A percentile compares a stretch with the other conserved stretches of the same genome.
Evolutionary conservation across 208 protist species (phyloP).

Genomic region (Trypanosoma congolense): DNA sequence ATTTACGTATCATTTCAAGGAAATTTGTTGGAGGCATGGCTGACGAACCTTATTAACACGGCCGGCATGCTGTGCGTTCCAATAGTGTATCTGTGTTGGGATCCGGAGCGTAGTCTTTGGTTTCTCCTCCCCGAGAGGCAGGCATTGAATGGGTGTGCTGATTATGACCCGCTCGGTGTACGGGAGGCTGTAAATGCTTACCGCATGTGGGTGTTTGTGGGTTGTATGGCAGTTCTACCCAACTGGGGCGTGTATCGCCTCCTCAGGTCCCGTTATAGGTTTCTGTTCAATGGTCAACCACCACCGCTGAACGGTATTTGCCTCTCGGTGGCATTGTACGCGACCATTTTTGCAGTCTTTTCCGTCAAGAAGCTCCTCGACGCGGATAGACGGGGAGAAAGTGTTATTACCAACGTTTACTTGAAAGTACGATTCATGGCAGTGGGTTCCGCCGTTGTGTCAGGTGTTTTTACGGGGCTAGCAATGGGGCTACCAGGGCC

Average conservation of each 20-base stretch:
- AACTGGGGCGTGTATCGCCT: conserved; percentile 72
- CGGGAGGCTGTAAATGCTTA: conserved; percentile 32
- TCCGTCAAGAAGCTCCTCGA: conserved; percentile 52
- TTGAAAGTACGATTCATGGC: conserved; percentile 21
- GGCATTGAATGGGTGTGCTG: conserved; percentile 29
- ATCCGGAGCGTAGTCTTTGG: conserved; percentile 59
- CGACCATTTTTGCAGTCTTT: conserved; percentile 42
- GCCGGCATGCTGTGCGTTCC: conserved; percentile 51
- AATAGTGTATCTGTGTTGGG: conserved; percentile 58
- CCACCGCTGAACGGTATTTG: conserved; percentile 60
- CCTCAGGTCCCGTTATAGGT: conserved; percentile 67
- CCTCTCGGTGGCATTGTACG: conserved; percentile 56
- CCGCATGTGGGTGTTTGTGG: conserved; percentile 32
- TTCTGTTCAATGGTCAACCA: conserved; percentile 65
- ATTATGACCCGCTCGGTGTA: conserved; percentile 67
- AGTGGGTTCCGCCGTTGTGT: conserved; percentile 38
- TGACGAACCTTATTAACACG: conserved; percentile 58
- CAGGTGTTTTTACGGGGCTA: conserved; percentile 38
- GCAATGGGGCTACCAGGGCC: conserved; percentile 38
- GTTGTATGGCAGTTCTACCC: conserved; percentile 20
- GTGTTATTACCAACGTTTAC: conserved; percentile 16
- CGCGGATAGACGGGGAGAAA: conserved; percentile 41
- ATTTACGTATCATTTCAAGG: conserved; percentile 72
- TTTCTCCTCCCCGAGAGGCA: conserved; percentile 41
- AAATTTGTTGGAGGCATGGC: conserved; percentile 48